Percentiles rank a stretch among this genome's conserved stretches.
These are phyloP conservation scores for Neurospora sp. DNA, from an alignment of 495 filamentous ascomycete genomes.

Conservation along the genomic window DNA sequence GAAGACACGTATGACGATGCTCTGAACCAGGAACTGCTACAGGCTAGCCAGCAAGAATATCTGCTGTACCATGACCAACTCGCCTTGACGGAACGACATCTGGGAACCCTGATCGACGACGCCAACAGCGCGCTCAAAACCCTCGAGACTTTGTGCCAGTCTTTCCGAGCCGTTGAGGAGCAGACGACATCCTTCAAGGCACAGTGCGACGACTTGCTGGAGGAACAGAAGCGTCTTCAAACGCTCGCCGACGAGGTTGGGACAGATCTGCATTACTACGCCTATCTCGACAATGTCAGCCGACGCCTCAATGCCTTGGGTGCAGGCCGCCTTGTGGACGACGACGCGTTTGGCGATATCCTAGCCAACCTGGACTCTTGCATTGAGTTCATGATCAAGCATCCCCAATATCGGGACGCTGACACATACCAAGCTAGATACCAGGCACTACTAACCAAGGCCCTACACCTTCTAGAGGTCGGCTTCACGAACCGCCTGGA, in stretches of 20 bases:
- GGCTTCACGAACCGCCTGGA: constrained; percentile 37
- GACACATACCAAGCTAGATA: constrained; percentile 83
- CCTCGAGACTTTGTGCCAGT: constrained; percentile 64
- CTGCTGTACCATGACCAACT: constrained; percentile 75
- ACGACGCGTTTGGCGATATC: constrained; percentile 76
- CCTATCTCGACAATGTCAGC: constrained; percentile 83
- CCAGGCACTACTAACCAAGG: constrained; percentile 61
- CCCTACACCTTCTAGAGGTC: constrained; percentile 44
- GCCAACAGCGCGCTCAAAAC: constrained; percentile 63
- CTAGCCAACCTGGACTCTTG: constrained; percentile 76
- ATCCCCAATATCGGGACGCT: constrained; percentile 76
- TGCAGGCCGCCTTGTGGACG: constrained; percentile 70
- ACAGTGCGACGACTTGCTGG: constrained; percentile 77
- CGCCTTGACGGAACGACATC: constrained; percentile 63
- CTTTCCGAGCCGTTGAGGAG: constrained; percentile 75
- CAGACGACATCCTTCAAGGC: constrained; percentile 87
- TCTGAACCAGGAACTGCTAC: constrained; percentile 56
- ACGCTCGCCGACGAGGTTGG: constrained; percentile 71
- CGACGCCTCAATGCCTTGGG: constrained; percentile 85
- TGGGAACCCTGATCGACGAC: constrained; percentile 68
- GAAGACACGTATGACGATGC: constrained; percentile 49
- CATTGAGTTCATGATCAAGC: constrained; percentile 76
- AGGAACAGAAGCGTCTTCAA: constrained; percentile 66
- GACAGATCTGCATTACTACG: constrained; percentile 81
- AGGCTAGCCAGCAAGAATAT: constrained; percentile 79